Evolutionary conservation across 257 asterid species (phyloP).

Genomic region (Fraxinus excelsior): DNA sequence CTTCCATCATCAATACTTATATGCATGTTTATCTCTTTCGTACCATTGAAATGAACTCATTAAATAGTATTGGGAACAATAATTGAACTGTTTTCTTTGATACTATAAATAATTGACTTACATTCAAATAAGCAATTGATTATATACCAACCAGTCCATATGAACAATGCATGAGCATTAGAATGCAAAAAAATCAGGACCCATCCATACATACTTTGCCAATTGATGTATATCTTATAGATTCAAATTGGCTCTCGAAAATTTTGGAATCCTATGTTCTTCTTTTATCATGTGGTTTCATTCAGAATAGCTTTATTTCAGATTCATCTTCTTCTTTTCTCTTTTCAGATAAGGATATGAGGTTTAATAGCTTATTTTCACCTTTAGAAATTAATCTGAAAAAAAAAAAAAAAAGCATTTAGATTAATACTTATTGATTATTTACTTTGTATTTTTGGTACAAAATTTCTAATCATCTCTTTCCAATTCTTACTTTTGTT

Average conservation of each 20-base stretch:
- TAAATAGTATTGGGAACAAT: no score
- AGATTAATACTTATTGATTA: not conserved
- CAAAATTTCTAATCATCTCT: not conserved
- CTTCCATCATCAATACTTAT: no score
- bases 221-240: not conserved
- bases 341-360: conserved; percentile 1
- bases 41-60: no score
- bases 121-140: not conserved
- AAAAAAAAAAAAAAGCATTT: not conserved
- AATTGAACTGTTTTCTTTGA: no score
- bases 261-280: conserved; percentile 2
- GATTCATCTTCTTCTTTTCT: conserved; percentile 10
- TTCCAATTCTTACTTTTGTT: not conserved
- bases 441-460: not conserved
- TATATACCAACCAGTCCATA: not conserved
- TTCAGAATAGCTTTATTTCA: conserved; percentile 1
- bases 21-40: no score
- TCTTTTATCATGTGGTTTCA: not conserved
- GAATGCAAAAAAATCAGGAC: not conserved
- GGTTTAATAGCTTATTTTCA: not conserved
- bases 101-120: not conserved
- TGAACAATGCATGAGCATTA: not conserved
- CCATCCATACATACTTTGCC: not conserved
- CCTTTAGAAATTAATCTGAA: not conserved
- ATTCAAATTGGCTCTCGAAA: not conserved